Evolutionary conservation across 352 stramenopile species (phyloP).

Genomic region (Phytophthora nicotianae): DNA sequence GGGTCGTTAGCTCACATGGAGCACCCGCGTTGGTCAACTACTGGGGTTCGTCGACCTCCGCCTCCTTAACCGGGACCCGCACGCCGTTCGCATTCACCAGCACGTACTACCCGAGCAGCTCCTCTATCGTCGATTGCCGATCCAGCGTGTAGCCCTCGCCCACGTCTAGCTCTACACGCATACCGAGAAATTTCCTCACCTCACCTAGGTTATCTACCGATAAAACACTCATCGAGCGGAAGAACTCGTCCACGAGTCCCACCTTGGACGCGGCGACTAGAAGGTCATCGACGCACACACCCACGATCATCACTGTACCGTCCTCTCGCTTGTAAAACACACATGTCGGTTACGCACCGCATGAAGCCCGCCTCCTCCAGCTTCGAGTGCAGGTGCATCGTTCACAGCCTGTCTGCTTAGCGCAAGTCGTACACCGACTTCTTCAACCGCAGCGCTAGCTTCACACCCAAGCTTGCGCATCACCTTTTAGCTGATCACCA

Average conservation of each 20-base stretch:
- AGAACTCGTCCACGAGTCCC: constrained; percentile 6
- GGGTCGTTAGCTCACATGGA: constrained; percentile 13
- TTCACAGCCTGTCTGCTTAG: neutral
- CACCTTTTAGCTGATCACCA: neutral
- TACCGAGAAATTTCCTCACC: constrained; percentile 37
- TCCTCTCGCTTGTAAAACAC: neutral
- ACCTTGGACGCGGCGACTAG: constrained; percentile 23
- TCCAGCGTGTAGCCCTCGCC: constrained; percentile 17
- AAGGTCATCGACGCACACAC: constrained; percentile 43
- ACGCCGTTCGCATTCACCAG: constrained; percentile 28
- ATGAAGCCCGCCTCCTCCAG: neutral
- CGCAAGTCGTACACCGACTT: neutral
- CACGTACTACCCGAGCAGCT: constrained; percentile 23
- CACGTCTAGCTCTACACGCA: constrained; percentile 24
- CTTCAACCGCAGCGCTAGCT: neutral
- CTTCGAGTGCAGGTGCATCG: neutral
- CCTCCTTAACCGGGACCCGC: constrained; percentile 1
- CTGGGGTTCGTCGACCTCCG: neutral
- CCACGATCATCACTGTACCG: constrained; percentile 2
- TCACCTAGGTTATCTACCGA: constrained; percentile 35
- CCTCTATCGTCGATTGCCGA: constrained; percentile 26
- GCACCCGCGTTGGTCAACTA: neutral
- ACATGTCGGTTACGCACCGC: neutral
- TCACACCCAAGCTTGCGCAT: neutral
- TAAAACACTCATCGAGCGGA: constrained; percentile 11